Evolutionary conservation across 169 alveolate species (phyloP).

Genomic region (Theileria annulata): DNA sequence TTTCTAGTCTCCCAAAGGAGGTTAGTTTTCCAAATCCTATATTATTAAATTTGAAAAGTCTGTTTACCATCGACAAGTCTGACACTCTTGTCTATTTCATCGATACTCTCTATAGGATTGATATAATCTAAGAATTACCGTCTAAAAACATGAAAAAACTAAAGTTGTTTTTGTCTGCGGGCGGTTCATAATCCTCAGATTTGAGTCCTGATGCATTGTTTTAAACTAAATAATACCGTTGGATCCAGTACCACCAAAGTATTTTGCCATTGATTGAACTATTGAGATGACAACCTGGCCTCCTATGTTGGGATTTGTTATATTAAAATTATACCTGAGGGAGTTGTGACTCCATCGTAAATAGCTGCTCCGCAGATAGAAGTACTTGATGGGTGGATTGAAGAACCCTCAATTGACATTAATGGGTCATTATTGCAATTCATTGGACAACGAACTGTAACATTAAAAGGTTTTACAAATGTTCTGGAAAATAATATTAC

Average conservation of each 20-base stretch:
- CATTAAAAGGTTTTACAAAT: conserved; percentile 57
- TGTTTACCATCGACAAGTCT: conserved; percentile 85
- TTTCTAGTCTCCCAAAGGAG: conserved; percentile 82
- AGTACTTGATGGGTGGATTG: conserved; percentile 84
- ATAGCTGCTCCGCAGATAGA: conserved; percentile 87
- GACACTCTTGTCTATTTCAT: conserved; percentile 81
- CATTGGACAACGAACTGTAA: conserved; percentile 83
- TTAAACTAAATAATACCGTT: not conserved
- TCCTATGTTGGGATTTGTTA: conserved; percentile 52
- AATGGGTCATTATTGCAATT: conserved; percentile 79
- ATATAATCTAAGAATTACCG: conserved; percentile 13
- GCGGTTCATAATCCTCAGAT: conserved; percentile 61
- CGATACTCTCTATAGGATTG: conserved; percentile 75
- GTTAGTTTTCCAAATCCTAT: conserved; percentile 76
- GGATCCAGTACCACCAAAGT: conserved; percentile 58
- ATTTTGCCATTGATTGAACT: conserved; percentile 72
- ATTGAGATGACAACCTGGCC: conserved; percentile 83
- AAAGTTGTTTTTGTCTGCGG: conserved; percentile 54
- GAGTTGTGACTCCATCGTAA: conserved; percentile 83
- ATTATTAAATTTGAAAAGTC: not conserved
- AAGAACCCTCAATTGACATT: conserved; percentile 79
- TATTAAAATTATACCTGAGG: conserved; percentile 59
- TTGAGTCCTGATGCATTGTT: conserved; percentile 30
- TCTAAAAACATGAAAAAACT: conserved; percentile 54
- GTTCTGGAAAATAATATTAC: conserved; percentile 46